Base-by-base conservation (phyloP, 2,329 filamentous ascomycete genomes). In the Chaetothyriales sp. region DNA sequence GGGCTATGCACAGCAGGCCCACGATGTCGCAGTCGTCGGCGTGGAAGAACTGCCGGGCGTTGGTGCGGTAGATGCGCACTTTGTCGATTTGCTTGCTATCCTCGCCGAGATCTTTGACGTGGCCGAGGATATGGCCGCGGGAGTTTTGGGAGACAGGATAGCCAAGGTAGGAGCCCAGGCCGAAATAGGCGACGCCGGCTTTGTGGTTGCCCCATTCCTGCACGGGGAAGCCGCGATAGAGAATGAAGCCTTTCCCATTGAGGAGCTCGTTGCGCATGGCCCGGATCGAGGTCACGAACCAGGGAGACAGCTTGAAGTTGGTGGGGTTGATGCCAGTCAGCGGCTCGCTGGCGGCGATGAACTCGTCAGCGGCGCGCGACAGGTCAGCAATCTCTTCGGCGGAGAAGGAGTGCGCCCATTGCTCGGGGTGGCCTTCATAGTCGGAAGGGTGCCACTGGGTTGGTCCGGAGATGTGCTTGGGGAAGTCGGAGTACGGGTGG, bases 91-190 rank as follows among this genome's bases (percentile, higher is more conserved):
- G 82, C 4, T 75, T 79, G 22, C 83, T 75, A 65, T 94, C 87
- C 59, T 89, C 88, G 46, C 86, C 86, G 2, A 92, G 77, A 68
- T 94, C 88, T 70, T 94, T 90, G 61, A 94, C 88, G 66, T 94
- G 88, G 6, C 88, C 88, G 1, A 94, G 77, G 8, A 94, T 85
- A 68, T 94, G 88, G 45, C 88, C 88, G 18, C 81, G 79, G 18
- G 83, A 82, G 70, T 95, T 94, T 64, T 95, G 89, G 20, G 81
- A 86, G 43, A 94, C 80, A 57, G 92, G 90, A 72, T 94, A 92
- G 53, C 89, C 88, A 8, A 94, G 76, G 66, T 94, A 83, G 4
- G 85, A 86, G 43, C 86, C 83, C 1, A 95, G 75, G 3, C 89
- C 89, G 83, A 94, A 89, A 70, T 94, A 94, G n/a, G 84, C 87